These are phyloP conservation scores for Umbelopsis sp. DNA, from an alignment of 371 early-diverging fungal species.

Conservation along the genomic window DNA sequence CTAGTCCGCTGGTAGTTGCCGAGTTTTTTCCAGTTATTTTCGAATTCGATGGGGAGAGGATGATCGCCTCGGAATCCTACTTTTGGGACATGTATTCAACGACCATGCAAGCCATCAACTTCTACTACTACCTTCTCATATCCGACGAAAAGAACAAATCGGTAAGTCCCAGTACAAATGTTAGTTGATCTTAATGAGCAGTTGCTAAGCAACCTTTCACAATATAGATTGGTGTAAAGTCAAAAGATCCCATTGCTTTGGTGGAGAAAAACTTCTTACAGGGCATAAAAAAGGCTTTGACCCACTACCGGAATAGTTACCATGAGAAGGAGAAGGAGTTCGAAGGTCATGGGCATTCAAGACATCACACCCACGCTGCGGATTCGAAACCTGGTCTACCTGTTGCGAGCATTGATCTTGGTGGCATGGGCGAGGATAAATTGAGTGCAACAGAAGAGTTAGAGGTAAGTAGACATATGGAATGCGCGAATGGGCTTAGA, in stretches of 20 bases:
- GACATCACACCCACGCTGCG: not conserved
- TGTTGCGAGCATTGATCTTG: not conserved
- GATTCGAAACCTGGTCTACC: not conserved
- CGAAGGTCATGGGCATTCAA: not conserved
- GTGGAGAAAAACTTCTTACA: not conserved
- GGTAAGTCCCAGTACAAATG: not conserved
- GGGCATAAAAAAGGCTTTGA: not conserved
- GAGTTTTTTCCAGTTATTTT: slow-evolving; percentile 6
- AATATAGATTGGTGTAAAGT: not conserved
- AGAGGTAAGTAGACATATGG: not conserved
- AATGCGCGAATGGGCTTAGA: not conserved
- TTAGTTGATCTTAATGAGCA: not conserved
- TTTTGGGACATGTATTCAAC: slow-evolving; percentile 1
- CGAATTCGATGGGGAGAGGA: not conserved
- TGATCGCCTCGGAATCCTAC: not conserved
- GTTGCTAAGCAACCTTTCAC: not conserved
- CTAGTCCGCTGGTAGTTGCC: not conserved
- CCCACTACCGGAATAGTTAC: not conserved
- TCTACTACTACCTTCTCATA: not conserved
- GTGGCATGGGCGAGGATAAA: not conserved
- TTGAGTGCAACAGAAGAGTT: not conserved
- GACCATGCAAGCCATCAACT: slow-evolving; percentile 2
- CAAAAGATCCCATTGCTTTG: not conserved
- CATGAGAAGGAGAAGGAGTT: not conserved
- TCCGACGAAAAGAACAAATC: not conserved